Evolutionary conservation across 805 yeast species (phyloP).

Genomic region (Candida vartiovaarae): DNA sequence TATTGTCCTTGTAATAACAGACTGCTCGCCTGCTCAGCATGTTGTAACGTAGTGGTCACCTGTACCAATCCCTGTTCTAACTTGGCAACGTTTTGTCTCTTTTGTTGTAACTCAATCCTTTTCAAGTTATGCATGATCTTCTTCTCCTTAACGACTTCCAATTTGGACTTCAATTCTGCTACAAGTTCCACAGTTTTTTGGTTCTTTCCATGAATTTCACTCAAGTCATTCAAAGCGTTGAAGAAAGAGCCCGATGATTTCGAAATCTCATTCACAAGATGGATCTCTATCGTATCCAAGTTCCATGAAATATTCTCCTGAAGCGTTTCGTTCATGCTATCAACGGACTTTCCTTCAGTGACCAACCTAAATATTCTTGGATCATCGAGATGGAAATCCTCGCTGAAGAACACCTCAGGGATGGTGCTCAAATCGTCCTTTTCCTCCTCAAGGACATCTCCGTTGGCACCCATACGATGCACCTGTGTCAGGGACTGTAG

Average conservation of each 20-base stretch:
- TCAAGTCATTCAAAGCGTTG: constrained; percentile 74
- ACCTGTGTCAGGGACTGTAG: constrained; percentile 14
- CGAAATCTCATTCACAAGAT: constrained; percentile 75
- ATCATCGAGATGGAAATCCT: constrained; percentile 75
- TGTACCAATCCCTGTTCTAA: constrained; percentile 55
- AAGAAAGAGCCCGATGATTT: constrained; percentile 80
- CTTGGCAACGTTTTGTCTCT: constrained; percentile 50
- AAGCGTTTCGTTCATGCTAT: constrained; percentile 45
- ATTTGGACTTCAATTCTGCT: constrained; percentile 35
- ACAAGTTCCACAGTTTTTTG: constrained; percentile 42
- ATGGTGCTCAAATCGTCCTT: constrained; percentile 33
- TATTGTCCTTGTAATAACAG: constrained; percentile 38
- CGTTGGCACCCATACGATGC: constrained; percentile 10
- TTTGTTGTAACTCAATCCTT: constrained; percentile 41
- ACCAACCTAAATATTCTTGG: constrained; percentile 79
- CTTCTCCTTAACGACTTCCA: constrained; percentile 39
- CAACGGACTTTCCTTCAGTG: constrained; percentile 49
- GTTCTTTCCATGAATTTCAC: constrained; percentile 51
- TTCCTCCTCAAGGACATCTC: constrained; percentile 17
- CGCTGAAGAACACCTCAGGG: constrained; percentile 63
- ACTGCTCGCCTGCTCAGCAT: constrained; percentile 43
- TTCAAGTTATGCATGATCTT: constrained; percentile 46
- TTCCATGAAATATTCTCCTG: constrained; percentile 79
- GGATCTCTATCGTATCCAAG: constrained; percentile 77
- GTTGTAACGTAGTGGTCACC: constrained; percentile 37